Evolutionary conservation across 108 stramenopile genomes (phyloP), one percentile per base, ranked within the genome.

Genomic region (Cyclotella baltica): DNA sequence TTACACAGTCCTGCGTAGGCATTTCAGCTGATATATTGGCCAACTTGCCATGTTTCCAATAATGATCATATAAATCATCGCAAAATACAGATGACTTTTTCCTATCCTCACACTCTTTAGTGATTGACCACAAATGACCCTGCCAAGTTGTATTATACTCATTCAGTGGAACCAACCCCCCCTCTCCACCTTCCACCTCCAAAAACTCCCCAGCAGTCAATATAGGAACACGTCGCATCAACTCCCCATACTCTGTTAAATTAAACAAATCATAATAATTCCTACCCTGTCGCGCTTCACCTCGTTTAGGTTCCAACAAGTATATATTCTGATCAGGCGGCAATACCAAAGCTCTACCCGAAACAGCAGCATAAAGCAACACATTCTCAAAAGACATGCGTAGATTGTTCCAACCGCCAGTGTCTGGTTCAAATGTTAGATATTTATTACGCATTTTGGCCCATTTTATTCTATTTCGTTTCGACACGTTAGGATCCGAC

Each of bases 371-470:
- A 40, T 90, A 51, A 25, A 91, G 83, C 25, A 97, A 67, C 25
- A 97, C 72, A 51, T 83, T 88, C 83, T 97, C 96, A 58, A 95
- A 79, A 6, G 83, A 90, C 83, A 94, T 92, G 48, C 93, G 86
- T 19, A 89, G 68, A 47, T 93, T 93, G 72, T 93, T 93, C 89
- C 89, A 93, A 11, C 92, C 92, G 23, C 89, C 92, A 5, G 78
- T 81, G 72, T 92, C 92, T 0, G 88, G 87, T 67, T 92, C 89
- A 85, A 90, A 92, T 9, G 88, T 87, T 3, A 92, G 28, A 58
- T 89, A 92, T 63, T 67, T 31, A 18, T 72, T 68, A 52, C 76
- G 2, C 6, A 16, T 53, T 38, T 58, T 58, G n/a, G n/a, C n/a
- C n/a, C n/a, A n/a, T n/a, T n/a, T n/a, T n/a, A n/a, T n/a, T n/a